These are phyloP conservation scores for Verticillium longisporum DNA, from an alignment of 2,329 filamentous ascomycete species.

Conservation along the genomic window DNA sequence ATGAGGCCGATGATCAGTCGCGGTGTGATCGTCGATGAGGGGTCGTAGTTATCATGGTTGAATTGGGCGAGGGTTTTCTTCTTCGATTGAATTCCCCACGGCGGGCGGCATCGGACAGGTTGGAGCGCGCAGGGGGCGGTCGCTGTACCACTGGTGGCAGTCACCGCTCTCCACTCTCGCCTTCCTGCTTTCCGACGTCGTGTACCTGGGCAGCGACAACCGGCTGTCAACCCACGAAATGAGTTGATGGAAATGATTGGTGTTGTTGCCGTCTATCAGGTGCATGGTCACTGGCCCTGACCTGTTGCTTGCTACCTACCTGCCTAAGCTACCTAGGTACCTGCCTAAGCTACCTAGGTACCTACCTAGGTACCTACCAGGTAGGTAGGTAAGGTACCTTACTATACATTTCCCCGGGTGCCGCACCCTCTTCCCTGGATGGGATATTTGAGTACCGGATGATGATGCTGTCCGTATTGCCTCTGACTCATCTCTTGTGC, in stretches of 20 bases:
- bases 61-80: neutral
- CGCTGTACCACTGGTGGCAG: neutral
- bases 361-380: too few relatives aligned
- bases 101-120: neutral
- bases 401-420: too few relatives aligned
- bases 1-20: neutral
- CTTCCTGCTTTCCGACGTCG: neutral
- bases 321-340: too few relatives aligned
- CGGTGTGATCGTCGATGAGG: neutral
- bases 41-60: neutral
- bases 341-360: neutral
- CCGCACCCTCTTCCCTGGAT: too few relatives aligned
- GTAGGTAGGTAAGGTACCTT: too few relatives aligned
- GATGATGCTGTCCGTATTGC: too few relatives aligned
- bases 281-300: too few relatives aligned
- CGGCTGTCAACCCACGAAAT: too few relatives aligned
- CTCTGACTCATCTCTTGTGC: too few relatives aligned
- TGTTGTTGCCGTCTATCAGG: neutral
- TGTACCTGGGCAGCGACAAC: neutral
- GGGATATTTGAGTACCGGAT: too few relatives aligned
- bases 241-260: neutral
- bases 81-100: neutral
- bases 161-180: neutral
- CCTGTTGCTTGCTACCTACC: neutral
- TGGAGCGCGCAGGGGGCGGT: neutral